Conservation (phyloP, 441 rosid species). For the Iberis amara region DNA sequence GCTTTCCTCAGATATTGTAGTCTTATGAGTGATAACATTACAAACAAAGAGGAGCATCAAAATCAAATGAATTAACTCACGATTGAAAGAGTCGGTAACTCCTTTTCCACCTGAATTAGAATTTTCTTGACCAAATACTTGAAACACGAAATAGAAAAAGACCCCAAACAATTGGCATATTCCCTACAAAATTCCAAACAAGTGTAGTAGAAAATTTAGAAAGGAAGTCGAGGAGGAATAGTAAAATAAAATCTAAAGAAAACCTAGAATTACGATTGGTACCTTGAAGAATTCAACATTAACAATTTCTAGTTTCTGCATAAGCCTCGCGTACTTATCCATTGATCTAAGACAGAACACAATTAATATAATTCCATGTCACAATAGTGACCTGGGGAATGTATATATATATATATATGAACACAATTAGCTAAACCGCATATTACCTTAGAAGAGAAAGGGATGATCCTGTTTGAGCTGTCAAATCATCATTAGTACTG, state of each 20-base stretch:
- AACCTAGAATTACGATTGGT: constrained; percentile 11
- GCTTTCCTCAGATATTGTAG: constrained; percentile 18
- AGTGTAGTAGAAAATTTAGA: constrained; percentile 50
- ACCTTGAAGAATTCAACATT: constrained; percentile 95
- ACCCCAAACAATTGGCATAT: constrained; percentile 91
- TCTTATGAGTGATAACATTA: constrained; percentile 2
- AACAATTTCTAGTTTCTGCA: constrained; percentile 93
- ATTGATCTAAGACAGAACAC: constrained; percentile 57
- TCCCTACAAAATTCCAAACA: constrained; percentile 74
- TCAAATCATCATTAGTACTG: constrained; percentile 63
- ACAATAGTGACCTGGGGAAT: neutral
- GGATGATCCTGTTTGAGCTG: constrained; percentile 93
- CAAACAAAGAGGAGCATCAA: constrained; percentile 11
- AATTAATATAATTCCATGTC: constrained; percentile 22
- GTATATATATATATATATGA: neutral
- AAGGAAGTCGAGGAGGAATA: constrained; percentile 21
- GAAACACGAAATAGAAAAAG: constrained; percentile 69
- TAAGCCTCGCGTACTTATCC: constrained; percentile 97
- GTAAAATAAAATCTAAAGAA: constrained; percentile 10
- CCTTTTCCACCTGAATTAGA: constrained; percentile 54
- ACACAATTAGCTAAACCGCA: neutral
- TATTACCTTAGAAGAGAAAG: constrained; percentile 85
- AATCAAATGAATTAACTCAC: constrained; percentile 47
- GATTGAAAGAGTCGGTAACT: constrained; percentile 43
- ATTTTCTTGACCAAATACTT: constrained; percentile 71